Evolutionary conservation across 2,329 filamentous ascomycete species (phyloP), one percentile per base, ranked within the genome.

Genomic region (Fusarium albidum): DNA sequence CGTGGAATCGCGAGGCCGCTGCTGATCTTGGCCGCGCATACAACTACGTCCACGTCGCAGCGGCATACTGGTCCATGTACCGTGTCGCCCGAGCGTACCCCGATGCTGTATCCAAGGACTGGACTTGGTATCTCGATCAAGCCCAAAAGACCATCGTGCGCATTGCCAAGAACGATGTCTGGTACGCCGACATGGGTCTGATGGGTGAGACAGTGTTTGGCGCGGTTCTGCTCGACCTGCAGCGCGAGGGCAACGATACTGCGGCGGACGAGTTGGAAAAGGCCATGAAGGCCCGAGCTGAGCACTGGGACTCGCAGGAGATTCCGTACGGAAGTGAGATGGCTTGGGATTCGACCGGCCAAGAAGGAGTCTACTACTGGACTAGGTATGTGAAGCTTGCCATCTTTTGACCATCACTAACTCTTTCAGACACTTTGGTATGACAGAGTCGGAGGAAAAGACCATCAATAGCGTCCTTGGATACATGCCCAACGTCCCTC

Each of bases 311-410:
- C n/a, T 70, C 69, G 0, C 69, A 80, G 44, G 73, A 75, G 8
- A 78, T 82, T 6, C 84, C 84, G 0, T 87, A 79, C 54, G 83
- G 82, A 1, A 84, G 81, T 43, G 84, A 86, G 65, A 83, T 84
- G 81, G 79, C 82, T 0, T 87, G 84, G 84, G 84, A 87, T 51
- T 84, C 79, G 0, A 86, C 83, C 0, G 83, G 82, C 0, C 83
- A 87, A 56, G 83, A 87, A 64, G 83, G 83, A 1, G 80, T 86
- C 0, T 86, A 84, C 53, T 82, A 82, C 53, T 86, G 83, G 82
- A 73, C 77, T 6, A 79, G 77, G 75, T 77, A 31, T 27, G 59
- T 26, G 9, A n/a, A n/a, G n/a, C 3, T 17, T 26, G 25, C 17
- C 0, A 1, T 2, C n/a, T n/a, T n/a, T n/a, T n/a, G n/a, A n/a